phyloP scores from a whole-genome alignment of 768 basidiomycete genomes.

The Porphyrellus cyaneotinctus region DNA sequence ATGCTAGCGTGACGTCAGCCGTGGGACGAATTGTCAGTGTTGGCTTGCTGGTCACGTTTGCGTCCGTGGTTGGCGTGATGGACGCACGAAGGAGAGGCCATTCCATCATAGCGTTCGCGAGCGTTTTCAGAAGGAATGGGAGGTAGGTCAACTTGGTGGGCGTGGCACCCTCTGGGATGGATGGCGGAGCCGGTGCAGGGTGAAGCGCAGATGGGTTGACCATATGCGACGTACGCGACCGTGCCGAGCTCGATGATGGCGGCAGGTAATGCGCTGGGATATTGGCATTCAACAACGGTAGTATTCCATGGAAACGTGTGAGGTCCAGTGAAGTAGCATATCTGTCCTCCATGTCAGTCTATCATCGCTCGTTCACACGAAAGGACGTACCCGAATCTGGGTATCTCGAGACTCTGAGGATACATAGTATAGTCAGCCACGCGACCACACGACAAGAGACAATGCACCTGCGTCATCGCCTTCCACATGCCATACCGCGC shows the following conservation, averaged over 20 bases:
- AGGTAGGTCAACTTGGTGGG: conserved; percentile 74
- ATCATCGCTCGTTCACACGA: not conserved
- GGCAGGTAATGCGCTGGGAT: conserved; percentile 60
- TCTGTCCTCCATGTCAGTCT: conserved; percentile 31
- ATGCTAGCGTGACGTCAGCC: conserved; percentile 71
- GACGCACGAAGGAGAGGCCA: conserved; percentile 83
- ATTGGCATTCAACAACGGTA: conserved; percentile 61
- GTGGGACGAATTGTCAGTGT: conserved; percentile 68
- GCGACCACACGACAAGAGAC: not conserved
- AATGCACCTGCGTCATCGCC: conserved; percentile 74
- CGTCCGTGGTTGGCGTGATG: conserved; percentile 45
- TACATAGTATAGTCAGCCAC: not conserved
- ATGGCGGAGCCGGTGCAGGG: conserved; percentile 37
- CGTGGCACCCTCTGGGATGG: conserved; percentile 48
- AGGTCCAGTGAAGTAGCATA: conserved; percentile 76
- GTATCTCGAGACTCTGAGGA: conserved; percentile 73
- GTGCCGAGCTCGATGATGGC: conserved; percentile 34
- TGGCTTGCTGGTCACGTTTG: conserved; percentile 42
- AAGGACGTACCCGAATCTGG: conserved; percentile 69
- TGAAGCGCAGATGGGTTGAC: conserved; percentile 40
- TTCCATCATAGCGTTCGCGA: conserved; percentile 73
- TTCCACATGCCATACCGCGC: conserved; percentile 87
- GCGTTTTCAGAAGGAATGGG: conserved; percentile 78
- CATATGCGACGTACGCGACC: conserved; percentile 17
- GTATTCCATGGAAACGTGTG: conserved; percentile 58